These are phyloP conservation scores for Warburgia ugandensis DNA, from an alignment of 164 flowering plant species.

Conservation along the genomic window DNA sequence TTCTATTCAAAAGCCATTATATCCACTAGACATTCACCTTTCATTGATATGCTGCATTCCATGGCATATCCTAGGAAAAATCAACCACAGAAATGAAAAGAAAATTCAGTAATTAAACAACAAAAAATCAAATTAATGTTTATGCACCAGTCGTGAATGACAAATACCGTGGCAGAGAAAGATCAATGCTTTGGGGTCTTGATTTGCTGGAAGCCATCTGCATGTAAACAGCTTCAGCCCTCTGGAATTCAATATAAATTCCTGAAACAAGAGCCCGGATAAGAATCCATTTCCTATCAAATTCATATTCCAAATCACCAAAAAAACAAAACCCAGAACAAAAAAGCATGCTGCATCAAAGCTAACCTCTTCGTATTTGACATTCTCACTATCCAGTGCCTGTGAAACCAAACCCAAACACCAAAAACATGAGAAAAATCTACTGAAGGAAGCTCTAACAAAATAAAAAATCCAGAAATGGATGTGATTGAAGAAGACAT, in stretches of 20 bases:
- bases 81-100: neutral
- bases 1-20: neutral
- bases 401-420: constrained; percentile 1
- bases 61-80: constrained; percentile 4
- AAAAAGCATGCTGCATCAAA: neutral
- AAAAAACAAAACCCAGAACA: neutral
- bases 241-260: constrained; percentile 5
- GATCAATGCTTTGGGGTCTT: constrained; percentile 58
- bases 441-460: neutral
- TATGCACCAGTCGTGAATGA: neutral
- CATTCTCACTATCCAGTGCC: constrained; percentile 5
- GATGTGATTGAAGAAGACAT: neutral
- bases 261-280: constrained; percentile 3
- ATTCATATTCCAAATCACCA: too few relatives aligned
- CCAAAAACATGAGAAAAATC: neutral
- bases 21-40: neutral
- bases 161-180: constrained; percentile 50
- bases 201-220: constrained; percentile 45
- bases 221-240: constrained; percentile 46
- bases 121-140: neutral
- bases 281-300: neutral
- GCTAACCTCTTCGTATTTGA: constrained; percentile 12
- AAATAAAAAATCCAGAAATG: neutral
- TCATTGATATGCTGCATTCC: constrained; percentile 10
- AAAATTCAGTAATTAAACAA: neutral